phyloP scores from a whole-genome alignment of 768 basidiomycete genomes.

The Cyclocybe aegerita region DNA sequence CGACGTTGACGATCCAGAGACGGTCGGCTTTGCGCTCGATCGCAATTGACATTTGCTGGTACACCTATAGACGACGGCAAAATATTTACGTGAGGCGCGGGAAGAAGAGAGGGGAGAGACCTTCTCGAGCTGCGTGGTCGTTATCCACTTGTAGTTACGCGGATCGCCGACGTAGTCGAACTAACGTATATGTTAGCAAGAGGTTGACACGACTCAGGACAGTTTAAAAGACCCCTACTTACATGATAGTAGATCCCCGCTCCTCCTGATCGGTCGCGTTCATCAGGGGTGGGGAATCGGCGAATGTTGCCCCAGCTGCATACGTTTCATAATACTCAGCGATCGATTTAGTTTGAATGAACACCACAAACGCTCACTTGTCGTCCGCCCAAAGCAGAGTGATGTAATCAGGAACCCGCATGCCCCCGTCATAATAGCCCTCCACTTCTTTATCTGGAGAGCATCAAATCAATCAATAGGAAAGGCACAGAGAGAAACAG shows the following conservation, averaged over 20 bases:
- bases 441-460: conserved; percentile 57
- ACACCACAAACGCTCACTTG: conserved; percentile 40
- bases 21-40: conserved; percentile 55
- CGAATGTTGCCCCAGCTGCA: conserved; percentile 69
- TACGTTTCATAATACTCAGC: neutral
- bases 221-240: conserved; percentile 13
- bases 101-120: conserved; percentile 16
- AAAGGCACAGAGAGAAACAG: neutral
- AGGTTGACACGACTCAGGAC: neutral
- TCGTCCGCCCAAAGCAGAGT: conserved; percentile 72
- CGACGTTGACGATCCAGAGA: conserved; percentile 76
- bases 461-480: neutral
- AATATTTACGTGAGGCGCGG: neutral
- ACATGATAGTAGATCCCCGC: conserved; percentile 74
- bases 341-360: neutral
- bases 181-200: neutral
- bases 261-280: conserved; percentile 63
- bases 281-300: conserved; percentile 51
- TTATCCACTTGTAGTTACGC: conserved; percentile 73
- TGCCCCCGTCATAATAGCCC: conserved; percentile 63
- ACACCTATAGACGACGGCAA: conserved; percentile 33
- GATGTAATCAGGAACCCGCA: conserved; percentile 64
- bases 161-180: conserved; percentile 58
- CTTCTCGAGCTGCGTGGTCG: conserved; percentile 56
- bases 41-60: conserved; percentile 71